These are phyloP conservation scores for Aurantiochytrium sp. DNA, from an alignment of 108 stramenopile species.

Conservation along the genomic window DNA sequence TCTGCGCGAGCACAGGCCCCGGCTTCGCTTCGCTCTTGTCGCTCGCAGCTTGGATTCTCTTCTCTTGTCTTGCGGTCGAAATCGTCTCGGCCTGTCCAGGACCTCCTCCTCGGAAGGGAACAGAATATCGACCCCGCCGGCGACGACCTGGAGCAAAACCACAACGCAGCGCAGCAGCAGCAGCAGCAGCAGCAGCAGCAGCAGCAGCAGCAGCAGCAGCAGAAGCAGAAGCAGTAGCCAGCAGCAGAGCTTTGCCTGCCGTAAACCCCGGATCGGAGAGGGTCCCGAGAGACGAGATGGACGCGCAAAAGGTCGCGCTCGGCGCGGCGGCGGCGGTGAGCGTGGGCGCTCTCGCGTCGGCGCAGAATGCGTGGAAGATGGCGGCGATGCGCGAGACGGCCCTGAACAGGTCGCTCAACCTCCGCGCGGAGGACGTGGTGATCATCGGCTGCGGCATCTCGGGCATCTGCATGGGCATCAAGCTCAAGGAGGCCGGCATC, in stretches of 20 bases:
- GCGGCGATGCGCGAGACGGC: background rate
- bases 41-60: too few species aligned
- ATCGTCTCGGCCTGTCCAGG: too few species aligned
- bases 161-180: background rate
- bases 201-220: too few species aligned
- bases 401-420: background rate
- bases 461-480: constrained; percentile 31
- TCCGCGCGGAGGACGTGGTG: background rate
- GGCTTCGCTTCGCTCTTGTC: too few species aligned
- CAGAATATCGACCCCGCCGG: too few species aligned
- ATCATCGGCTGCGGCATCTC: constrained; percentile 30
- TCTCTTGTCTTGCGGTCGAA: too few species aligned
- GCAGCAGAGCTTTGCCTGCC: too few species aligned
- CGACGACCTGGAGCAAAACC: background rate
- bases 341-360: background rate
- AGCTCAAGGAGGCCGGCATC: background rate
- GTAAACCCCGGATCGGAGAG: too few species aligned
- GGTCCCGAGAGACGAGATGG: too few species aligned
- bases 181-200: background rate
- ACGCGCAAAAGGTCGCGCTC: background rate
- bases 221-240: too few species aligned
- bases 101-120: too few species aligned
- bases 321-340: background rate
- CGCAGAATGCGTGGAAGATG: background rate
- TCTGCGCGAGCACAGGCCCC: too few species aligned